Evolutionary conservation across 1,139 yeast species (phyloP).

Genomic region (Kurtzmaniella quercitrusa): DNA sequence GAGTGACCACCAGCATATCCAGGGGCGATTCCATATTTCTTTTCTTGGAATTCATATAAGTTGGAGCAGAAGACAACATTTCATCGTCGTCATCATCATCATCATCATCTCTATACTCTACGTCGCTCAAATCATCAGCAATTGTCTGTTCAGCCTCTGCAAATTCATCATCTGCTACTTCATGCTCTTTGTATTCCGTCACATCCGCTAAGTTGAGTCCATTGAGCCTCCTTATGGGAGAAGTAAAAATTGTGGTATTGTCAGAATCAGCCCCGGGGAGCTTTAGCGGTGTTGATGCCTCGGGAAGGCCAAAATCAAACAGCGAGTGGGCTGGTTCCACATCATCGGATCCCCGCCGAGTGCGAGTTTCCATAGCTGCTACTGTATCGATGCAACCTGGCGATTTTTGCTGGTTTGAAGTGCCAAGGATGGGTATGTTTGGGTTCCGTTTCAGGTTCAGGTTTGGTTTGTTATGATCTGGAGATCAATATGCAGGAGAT

Average conservation of each 20-base stretch:
- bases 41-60: constrained; percentile 7
- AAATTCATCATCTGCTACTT: constrained; percentile 11
- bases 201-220: constrained; percentile 20
- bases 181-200: constrained; percentile 7
- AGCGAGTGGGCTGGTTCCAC: constrained; percentile 15
- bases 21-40: constrained; percentile 7
- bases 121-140: constrained; percentile 3
- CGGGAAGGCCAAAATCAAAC: constrained; percentile 22
- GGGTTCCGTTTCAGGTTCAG: too few species aligned
- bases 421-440: too few species aligned
- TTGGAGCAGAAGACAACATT: constrained; percentile 5
- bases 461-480: too few species aligned
- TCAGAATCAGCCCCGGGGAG: background rate
- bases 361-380: background rate
- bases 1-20: constrained; percentile 8
- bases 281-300: constrained; percentile 35
- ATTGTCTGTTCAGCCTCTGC: constrained; percentile 9
- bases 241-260: constrained; percentile 18
- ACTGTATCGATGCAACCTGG: background rate
- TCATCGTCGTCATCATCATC: constrained; percentile 3
- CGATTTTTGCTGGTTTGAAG: background rate
- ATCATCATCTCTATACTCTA: constrained; percentile 5
- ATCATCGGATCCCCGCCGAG: constrained; percentile 11
- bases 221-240: constrained; percentile 34
- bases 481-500: too few species aligned